These are phyloP conservation scores for Lactarius hatsudake DNA, from an alignment of 768 basidiomycete genomes.

Conservation along the genomic window DNA sequence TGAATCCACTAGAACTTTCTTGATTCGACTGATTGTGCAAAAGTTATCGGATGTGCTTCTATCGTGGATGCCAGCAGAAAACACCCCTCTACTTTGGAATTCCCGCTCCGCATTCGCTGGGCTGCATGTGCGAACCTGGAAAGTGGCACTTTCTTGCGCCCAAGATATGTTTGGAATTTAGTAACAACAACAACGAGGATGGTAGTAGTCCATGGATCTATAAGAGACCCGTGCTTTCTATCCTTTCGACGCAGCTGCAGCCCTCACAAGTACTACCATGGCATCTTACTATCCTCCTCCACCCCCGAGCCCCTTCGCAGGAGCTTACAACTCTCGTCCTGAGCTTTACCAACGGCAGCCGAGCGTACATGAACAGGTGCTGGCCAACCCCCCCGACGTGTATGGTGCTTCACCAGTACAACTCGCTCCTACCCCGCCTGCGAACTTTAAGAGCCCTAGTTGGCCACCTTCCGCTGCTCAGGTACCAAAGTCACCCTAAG, in stretches of 20 bases:
- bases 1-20: slow-evolving; percentile 2
- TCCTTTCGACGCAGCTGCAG: not conserved
- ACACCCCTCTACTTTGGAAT: not conserved
- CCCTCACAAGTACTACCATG: slow-evolving; percentile 13
- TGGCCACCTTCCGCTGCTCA: not conserved
- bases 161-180: not conserved
- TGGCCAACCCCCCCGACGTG: slow-evolving; percentile 1
- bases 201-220: not conserved
- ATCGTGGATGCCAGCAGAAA: not conserved
- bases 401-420: not conserved
- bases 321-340: not conserved
- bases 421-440: not conserved
- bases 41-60: not conserved
- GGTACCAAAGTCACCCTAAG: not conserved
- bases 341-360: slow-evolving; percentile 3
- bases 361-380: not conserved
- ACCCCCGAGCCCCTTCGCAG: slow-evolving; percentile 10
- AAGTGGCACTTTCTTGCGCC: slow-evolving; percentile 4
- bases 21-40: slow-evolving; percentile 3
- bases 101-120: not conserved
- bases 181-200: not conserved
- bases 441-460: not conserved
- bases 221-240: not conserved
- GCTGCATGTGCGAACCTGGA: not conserved
- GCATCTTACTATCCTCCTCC: slow-evolving; percentile 6